Evolutionary conservation across 2,329 filamentous ascomycete genomes (phyloP).

Genomic region (Kalmusia sp.): DNA sequence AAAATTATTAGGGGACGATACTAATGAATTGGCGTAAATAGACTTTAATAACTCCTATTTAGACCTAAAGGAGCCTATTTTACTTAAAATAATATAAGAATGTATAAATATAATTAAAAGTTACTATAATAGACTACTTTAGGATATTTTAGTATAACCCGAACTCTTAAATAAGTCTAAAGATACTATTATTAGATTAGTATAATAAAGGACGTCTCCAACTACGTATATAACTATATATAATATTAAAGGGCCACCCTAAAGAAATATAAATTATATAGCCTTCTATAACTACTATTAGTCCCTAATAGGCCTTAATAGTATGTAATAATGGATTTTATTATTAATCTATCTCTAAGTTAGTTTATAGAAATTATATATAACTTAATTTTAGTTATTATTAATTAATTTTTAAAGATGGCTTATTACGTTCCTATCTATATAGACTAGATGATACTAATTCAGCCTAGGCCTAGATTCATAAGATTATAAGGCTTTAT

Average conservation of each 20-base stretch:
- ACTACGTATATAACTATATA: background rate
- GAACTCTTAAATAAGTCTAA: no score
- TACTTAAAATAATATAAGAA: no score
- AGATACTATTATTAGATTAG: background rate
- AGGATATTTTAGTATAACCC: no score
- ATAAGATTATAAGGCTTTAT: no score
- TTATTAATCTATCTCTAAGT: constrained; percentile 11
- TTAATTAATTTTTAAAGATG: constrained; percentile 5
- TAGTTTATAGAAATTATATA: background rate
- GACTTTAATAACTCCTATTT: no score
- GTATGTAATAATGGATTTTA: constrained; percentile 9
- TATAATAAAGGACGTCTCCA: background rate
- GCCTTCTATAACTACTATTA: background rate
- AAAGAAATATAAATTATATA: background rate
- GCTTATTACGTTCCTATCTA: background rate
- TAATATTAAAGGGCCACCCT: no score
- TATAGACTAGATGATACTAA: constrained; percentile 3
- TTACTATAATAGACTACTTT: no score
- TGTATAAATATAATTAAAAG: no score
- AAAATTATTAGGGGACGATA: no score
- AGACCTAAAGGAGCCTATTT: no score
- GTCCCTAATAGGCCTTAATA: background rate
- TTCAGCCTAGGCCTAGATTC: constrained; percentile 1
- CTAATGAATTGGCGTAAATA: no score
- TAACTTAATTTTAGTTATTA: no score